These are phyloP conservation scores for Dendrobium officinale DNA, from an alignment of 106 monocot species.

Conservation along the genomic window DNA sequence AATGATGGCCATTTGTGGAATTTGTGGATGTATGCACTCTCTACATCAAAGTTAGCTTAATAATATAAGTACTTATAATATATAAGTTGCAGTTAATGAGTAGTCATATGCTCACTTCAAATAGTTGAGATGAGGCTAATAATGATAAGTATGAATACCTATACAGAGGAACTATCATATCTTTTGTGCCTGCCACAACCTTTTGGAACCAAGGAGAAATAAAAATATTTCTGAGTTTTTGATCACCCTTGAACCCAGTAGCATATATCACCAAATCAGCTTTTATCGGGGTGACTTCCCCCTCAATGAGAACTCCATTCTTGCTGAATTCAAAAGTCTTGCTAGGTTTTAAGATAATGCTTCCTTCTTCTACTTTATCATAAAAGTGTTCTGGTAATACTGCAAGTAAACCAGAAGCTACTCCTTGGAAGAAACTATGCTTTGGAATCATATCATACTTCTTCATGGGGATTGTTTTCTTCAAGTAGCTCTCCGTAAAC, in stretches of 20 bases:
- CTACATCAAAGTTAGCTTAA: conserved; percentile 8
- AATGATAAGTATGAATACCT: conserved; percentile 22
- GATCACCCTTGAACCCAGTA: conserved; percentile 61
- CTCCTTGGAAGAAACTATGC: conserved; percentile 37
- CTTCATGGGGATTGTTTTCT: conserved; percentile 40
- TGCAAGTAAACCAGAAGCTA: conserved; percentile 19
- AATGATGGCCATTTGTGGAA: conserved; percentile 62
- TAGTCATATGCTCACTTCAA: too few relatives aligned
- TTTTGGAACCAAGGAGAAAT: conserved; percentile 22
- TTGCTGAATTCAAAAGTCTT: conserved; percentile 43
- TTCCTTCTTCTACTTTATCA: conserved; percentile 61
- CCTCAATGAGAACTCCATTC: conserved; percentile 37
- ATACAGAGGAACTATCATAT: conserved; percentile 43
- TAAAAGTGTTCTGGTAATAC: conserved; percentile 47
- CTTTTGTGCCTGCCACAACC: conserved; percentile 20
- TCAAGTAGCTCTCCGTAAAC: conserved; percentile 51
- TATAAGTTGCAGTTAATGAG: neutral
- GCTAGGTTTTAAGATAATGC: conserved; percentile 40
- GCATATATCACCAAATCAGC: conserved; percentile 64
- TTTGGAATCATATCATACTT: conserved; percentile 71
- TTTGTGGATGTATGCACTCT: conserved; percentile 26
- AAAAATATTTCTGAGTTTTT: conserved; percentile 57
- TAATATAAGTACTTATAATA: neutral
- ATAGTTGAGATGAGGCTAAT: too few relatives aligned
- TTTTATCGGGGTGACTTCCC: conserved; percentile 7